Evolutionary conservation across 345 rosid species (phyloP).

Genomic region (Pseudoturritis turrita): DNA sequence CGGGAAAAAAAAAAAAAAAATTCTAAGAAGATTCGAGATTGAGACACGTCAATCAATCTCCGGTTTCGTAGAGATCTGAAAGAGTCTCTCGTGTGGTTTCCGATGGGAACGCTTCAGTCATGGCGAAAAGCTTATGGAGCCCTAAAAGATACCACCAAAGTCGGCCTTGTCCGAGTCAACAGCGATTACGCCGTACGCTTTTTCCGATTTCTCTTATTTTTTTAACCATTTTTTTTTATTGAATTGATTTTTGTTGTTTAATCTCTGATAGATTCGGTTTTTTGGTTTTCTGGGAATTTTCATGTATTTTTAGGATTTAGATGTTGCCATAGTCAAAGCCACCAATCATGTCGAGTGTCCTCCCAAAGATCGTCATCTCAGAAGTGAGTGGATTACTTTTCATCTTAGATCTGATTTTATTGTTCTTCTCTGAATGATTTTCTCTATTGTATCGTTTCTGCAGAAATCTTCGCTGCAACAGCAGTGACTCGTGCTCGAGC

Average conservation of each 20-base stretch:
- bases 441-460: not conserved
- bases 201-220: not conserved
- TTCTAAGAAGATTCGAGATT: not conserved
- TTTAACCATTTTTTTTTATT: not conserved
- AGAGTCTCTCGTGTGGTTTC: constrained; percentile 13
- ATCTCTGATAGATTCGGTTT: constrained; percentile 20
- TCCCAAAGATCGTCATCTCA: constrained; percentile 91
- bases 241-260: not conserved
- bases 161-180: constrained; percentile 99
- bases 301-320: constrained; percentile 65
- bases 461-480: constrained; percentile 74
- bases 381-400: constrained; percentile 50
- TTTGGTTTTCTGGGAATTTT: not conserved
- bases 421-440: not conserved
- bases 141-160: constrained; percentile 94
- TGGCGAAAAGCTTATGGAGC: constrained; percentile 98
- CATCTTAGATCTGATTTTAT: constrained; percentile 23
- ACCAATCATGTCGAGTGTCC: constrained; percentile 98
- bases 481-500: constrained; percentile 81
- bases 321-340: constrained; percentile 95
- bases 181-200: constrained; percentile 83
- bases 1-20: constrained; percentile 8
- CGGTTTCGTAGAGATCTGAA: constrained; percentile 34
- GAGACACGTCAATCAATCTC: constrained; percentile 12
- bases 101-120: constrained; percentile 92